phyloP scores from a whole-genome alignment of 2,329 filamentous ascomycete species.

The Ilyonectria sp. region DNA sequence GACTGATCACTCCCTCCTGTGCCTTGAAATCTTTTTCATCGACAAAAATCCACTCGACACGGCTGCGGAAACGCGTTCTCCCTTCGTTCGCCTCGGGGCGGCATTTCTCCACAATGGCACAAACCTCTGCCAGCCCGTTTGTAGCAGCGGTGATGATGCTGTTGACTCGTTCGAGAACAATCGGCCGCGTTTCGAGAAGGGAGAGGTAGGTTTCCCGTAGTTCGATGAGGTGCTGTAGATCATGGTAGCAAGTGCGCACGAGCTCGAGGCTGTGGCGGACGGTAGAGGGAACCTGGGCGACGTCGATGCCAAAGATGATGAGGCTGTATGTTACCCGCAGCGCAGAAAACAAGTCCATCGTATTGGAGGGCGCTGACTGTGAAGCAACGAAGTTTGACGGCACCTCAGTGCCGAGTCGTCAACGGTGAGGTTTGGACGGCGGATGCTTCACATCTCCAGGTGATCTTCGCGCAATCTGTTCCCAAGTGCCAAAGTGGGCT shows the following conservation, averaged over 20 bases:
- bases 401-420: too few relatives aligned
- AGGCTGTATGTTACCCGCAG: constrained; percentile 26
- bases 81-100: constrained; percentile 41
- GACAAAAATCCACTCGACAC: constrained; percentile 46
- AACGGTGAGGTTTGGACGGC: too few relatives aligned
- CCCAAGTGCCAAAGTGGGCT: too few relatives aligned
- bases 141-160: constrained; percentile 48
- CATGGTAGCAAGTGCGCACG: constrained; percentile 50
- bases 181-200: constrained; percentile 43
- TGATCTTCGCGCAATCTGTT: too few relatives aligned
- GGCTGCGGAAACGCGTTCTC: constrained; percentile 37
- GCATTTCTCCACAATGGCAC: constrained; percentile 50
- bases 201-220: constrained; percentile 48
- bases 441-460: too few relatives aligned
- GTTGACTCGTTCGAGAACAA: constrained; percentile 48
- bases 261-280: constrained; percentile 51
- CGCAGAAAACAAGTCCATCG: not conserved
- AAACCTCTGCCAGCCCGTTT: constrained; percentile 47
- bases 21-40: constrained; percentile 45
- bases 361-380: not conserved
- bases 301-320: constrained; percentile 38
- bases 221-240: constrained; percentile 53
- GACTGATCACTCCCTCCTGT: constrained; percentile 47
- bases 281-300: constrained; percentile 47
- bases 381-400: too few relatives aligned